These are phyloP conservation scores for Leucaena leucocephala DNA, from an alignment of 306 rosid genomes.

Conservation along the genomic window DNA sequence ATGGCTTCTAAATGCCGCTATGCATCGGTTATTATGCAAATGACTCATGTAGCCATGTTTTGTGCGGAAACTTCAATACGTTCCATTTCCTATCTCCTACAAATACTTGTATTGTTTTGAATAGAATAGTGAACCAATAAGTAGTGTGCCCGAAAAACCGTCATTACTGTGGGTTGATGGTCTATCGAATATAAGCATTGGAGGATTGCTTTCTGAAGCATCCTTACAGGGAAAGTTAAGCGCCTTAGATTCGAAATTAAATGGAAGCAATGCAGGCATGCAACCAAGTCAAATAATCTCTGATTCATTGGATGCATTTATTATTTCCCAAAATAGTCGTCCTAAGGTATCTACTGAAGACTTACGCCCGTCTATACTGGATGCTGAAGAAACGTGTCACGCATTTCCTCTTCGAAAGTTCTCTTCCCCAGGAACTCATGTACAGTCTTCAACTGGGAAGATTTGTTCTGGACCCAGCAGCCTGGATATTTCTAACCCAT, in stretches of 20 bases:
- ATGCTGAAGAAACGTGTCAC: conserved; percentile 89
- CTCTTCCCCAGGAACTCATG: conserved; percentile 46
- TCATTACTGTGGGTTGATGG: neutral
- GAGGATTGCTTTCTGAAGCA: conserved; percentile 67
- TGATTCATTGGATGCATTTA: conserved; percentile 70
- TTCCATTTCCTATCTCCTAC: neutral
- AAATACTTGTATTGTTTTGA: neutral
- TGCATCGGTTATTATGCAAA: neutral
- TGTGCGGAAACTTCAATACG: neutral
- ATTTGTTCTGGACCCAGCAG: conserved; percentile 36
- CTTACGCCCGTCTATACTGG: conserved; percentile 67
- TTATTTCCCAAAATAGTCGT: conserved; percentile 41
- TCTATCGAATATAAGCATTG: conserved; percentile 59
- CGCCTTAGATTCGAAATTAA: conserved; percentile 40
- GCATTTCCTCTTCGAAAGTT: conserved; percentile 67
- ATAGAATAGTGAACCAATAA: conserved; percentile 13
- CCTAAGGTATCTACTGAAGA: conserved; percentile 49
- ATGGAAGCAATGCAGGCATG: conserved; percentile 30
- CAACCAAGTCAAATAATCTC: conserved; percentile 50
- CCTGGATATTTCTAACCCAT: conserved; percentile 49
- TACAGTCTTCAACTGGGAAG: conserved; percentile 44
- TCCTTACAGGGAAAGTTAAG: conserved; percentile 53
- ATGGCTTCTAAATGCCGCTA: too few relatives aligned
- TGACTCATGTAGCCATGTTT: neutral
- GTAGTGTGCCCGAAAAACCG: neutral